Percentiles rank a stretch among this genome's conserved stretches.
Evolutionary conservation across 352 stramenopile species (phyloP).

Genomic region (Globisporangium takayamanum): DNA sequence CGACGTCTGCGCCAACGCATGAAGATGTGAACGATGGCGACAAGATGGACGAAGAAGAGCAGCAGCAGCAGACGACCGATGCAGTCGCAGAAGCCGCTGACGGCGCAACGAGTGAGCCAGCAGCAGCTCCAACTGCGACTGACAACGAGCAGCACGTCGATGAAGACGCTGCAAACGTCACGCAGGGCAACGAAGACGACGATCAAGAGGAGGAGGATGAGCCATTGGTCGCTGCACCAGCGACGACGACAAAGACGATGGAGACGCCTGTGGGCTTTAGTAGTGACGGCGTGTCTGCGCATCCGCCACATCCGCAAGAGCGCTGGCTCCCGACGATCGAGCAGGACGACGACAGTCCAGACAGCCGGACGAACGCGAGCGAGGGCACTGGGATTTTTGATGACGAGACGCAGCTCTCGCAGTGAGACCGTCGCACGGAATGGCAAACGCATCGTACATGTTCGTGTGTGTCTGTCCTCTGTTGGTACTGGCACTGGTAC

Average conservation of each 20-base stretch:
- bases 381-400: slow-evolving; percentile 29
- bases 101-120: not conserved
- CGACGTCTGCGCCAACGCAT: no score
- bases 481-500: not conserved
- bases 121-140: not conserved
- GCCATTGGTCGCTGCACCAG: not conserved
- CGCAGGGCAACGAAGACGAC: slow-evolving; percentile 5
- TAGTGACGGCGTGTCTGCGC: not conserved
- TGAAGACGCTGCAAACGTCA: slow-evolving; percentile 10
- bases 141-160: slow-evolving; percentile 11
- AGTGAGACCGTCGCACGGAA: slow-evolving; percentile 1
- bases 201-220: slow-evolving; percentile 8
- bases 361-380: slow-evolving; percentile 14
- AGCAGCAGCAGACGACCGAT: not conserved
- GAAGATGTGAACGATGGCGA: not conserved
- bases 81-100: not conserved
- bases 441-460: not conserved
- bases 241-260: not conserved
- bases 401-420: slow-evolving; percentile 31
- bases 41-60: not conserved
- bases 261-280: not conserved
- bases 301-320: slow-evolving; percentile 1
- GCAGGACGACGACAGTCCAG: slow-evolving; percentile 10
- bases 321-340: slow-evolving; percentile 9
- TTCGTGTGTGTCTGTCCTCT: not conserved